Conservation (phyloP, 2,329 filamentous ascomycete species). For the Neofusicoccum parvum region DNA sequence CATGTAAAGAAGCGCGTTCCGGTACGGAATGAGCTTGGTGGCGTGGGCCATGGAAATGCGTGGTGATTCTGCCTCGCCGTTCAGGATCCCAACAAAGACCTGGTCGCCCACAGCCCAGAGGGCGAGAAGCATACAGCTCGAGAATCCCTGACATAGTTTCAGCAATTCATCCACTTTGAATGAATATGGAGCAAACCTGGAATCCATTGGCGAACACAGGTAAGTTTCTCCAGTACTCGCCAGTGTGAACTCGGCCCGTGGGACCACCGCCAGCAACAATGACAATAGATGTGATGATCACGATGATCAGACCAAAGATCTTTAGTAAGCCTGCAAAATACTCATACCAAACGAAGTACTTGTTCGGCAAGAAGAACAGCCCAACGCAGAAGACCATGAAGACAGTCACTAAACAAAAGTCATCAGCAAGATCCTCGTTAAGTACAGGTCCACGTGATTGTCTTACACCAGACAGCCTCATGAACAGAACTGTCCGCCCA, state of each 20-base stretch:
- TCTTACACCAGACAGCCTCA: conserved; percentile 6
- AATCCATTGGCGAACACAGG: conserved; percentile 41
- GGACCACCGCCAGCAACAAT: conserved; percentile 37
- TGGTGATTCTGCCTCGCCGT: conserved; percentile 43
- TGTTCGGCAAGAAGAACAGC: conserved; percentile 29
- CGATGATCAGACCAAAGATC: conserved; percentile 35
- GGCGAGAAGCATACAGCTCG: background rate
- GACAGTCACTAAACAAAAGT: conserved; percentile 17
- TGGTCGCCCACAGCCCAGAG: conserved; percentile 31
- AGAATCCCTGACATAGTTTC: background rate
- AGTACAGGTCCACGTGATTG: background rate
- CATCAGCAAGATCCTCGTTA: background rate
- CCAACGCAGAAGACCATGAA: conserved; percentile 8
- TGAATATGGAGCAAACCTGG: background rate
- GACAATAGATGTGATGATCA: conserved; percentile 29
- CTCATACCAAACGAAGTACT: conserved; percentile 35
- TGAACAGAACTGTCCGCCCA: background rate
- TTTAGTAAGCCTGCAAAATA: conserved; percentile 30
- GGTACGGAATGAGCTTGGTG: conserved; percentile 42
- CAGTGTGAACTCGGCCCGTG: conserved; percentile 34
- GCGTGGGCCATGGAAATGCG: conserved; percentile 43
- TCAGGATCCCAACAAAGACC: conserved; percentile 43
- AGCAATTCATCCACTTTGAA: background rate
- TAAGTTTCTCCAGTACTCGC: conserved; percentile 37
- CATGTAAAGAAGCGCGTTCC: conserved; percentile 43